A percentile compares a stretch with the other conserved stretches of the same genome.
Conservation (phyloP, 2,329 filamentous ascomycete genomes). For the Fusarium napiforme region DNA sequence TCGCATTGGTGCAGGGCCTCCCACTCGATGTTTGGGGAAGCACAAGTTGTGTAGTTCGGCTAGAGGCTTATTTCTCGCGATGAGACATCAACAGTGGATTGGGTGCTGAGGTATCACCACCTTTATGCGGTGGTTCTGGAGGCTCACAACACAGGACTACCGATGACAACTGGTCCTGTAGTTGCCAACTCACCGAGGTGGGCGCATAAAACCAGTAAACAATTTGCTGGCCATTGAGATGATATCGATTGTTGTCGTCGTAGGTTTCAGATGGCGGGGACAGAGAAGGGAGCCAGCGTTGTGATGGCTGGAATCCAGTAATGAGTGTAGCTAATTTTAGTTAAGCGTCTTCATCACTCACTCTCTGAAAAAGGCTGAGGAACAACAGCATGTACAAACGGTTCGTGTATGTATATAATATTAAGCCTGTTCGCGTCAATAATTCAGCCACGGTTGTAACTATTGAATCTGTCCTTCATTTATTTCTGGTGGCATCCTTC, state of each 20-base stretch:
- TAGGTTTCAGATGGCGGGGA: conserved; percentile 1
- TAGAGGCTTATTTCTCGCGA: conserved; percentile 28
- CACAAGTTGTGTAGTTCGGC: conserved; percentile 30
- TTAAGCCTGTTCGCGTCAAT: conserved; percentile 5
- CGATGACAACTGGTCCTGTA: background rate
- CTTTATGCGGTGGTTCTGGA: conserved; percentile 29
- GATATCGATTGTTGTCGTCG: background rate
- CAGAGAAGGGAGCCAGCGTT: conserved; percentile 28
- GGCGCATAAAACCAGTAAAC: conserved; percentile 7
- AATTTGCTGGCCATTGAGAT: background rate
- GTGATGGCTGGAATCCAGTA: conserved; percentile 22
- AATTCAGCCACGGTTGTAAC: conserved; percentile 16
- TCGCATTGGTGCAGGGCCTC: background rate
- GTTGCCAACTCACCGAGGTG: conserved; percentile 9
- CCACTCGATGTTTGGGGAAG: conserved; percentile 11
- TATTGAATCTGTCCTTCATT: conserved; percentile 8
- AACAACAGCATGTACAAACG: conserved; percentile 23
- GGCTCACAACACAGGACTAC: conserved; percentile 23
- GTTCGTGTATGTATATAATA: conserved; percentile 31
- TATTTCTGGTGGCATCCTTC: conserved; percentile 1
- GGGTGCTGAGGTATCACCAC: conserved; percentile 30
- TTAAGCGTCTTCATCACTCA: background rate
- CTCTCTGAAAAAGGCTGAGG: conserved; percentile 9
- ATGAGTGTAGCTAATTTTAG: conserved; percentile 38
- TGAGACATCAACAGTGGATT: conserved; percentile 33